These are phyloP conservation scores for Bolboschoenoplectus hybrid DNA, from an alignment of 202 grass and related monocot species.

Conservation along the genomic window DNA sequence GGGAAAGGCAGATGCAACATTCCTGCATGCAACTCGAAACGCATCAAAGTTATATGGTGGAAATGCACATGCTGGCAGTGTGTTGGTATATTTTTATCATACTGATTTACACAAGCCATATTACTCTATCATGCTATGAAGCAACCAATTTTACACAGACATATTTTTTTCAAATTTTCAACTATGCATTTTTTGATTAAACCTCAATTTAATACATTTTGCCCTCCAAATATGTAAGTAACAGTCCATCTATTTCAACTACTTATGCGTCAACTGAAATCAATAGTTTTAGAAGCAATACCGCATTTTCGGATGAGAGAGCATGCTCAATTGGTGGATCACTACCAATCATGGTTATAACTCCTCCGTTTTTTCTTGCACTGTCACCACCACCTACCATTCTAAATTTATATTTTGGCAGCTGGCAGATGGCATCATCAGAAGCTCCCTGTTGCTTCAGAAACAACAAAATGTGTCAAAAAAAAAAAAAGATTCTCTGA, in stretches of 20 bases:
- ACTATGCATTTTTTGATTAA: not conserved
- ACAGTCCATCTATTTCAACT: not conserved
- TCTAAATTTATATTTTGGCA: constrained; percentile 47
- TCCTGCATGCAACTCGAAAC: constrained; percentile 38
- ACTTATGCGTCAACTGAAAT: not conserved
- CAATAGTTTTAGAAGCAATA: constrained; percentile 27
- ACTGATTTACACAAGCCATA: not conserved
- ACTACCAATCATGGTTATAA: constrained; percentile 49
- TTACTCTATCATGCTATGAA: not conserved
- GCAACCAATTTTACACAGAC: not conserved
- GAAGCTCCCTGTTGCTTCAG: constrained; percentile 44
- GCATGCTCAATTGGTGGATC: constrained; percentile 43
- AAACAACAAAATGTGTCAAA: not conserved
- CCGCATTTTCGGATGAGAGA: constrained; percentile 43
- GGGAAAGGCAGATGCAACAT: constrained; percentile 54
- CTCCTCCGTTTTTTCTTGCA: constrained; percentile 35
- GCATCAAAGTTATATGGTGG: constrained; percentile 11
- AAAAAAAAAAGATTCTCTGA: not conserved
- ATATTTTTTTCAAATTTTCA: not conserved
- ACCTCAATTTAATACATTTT: not conserved
- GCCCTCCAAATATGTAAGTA: not conserved
- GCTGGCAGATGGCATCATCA: constrained; percentile 55
- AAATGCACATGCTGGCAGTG: not conserved
- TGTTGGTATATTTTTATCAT: constrained; percentile 5
- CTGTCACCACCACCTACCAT: constrained; percentile 39